phyloP scores from a whole-genome alignment of 306 rosid species.

The Pyrus betulifolia region DNA sequence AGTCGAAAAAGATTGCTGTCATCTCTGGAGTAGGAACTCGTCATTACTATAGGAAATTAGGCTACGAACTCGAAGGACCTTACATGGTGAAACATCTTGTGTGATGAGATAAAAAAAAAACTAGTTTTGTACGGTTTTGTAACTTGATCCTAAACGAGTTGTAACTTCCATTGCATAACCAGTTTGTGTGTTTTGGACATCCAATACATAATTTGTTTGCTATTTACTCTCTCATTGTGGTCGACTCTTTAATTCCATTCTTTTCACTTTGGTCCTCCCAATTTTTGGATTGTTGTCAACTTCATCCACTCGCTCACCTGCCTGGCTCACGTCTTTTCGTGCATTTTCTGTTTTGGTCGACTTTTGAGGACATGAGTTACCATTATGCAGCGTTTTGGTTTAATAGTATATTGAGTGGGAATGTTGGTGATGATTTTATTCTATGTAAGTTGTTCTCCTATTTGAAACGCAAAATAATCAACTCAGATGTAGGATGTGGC shows the following conservation, averaged over 20 bases:
- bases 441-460: too few relatives aligned
- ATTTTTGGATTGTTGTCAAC: too few relatives aligned
- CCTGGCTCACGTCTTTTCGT: too few relatives aligned
- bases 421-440: too few relatives aligned
- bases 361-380: too few relatives aligned
- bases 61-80: conserved; percentile 95
- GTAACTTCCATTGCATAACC: background rate
- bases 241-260: background rate
- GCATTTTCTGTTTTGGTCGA: too few relatives aligned
- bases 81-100: conserved; percentile 82
- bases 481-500: too few relatives aligned
- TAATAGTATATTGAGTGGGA: too few relatives aligned
- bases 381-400: too few relatives aligned
- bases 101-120: conserved; percentile 8
- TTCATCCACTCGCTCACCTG: too few relatives aligned
- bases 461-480: too few relatives aligned
- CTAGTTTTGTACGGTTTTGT: conserved; percentile 32
- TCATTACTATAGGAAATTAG: conserved; percentile 83
- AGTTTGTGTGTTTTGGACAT: background rate
- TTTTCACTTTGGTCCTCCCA: too few relatives aligned
- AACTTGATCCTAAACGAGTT: background rate
- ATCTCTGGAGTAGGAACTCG: conserved; percentile 98
- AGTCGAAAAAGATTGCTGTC: conserved; percentile 76
- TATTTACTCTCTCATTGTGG: background rate
- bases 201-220: background rate